phyloP scores from a whole-genome alignment of 1,139 yeast genomes.

The Yamadazyma spencermartinsiae region DNA sequence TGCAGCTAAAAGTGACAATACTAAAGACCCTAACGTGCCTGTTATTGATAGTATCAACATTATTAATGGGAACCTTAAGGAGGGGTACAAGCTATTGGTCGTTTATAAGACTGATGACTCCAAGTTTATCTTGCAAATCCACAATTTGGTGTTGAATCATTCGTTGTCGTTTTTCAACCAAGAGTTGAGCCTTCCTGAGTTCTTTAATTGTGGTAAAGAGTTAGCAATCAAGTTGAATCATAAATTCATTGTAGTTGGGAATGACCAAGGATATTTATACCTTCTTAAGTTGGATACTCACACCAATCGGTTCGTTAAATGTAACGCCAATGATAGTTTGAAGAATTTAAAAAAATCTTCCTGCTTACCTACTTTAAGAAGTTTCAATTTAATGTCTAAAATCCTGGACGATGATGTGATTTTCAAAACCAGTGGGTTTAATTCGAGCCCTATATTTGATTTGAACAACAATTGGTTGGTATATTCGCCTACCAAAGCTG shows the following conservation, averaged over 20 bases:
- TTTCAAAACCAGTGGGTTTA: conserved; percentile 34
- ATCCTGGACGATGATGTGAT: conserved; percentile 23
- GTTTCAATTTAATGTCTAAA: conserved; percentile 14
- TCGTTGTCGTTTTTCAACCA: conserved; percentile 5
- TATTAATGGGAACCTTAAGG: conserved; percentile 8
- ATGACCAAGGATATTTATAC: conserved; percentile 25
- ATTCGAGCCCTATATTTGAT: conserved; percentile 48
- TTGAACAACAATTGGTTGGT: conserved; percentile 52
- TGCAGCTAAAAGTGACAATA: background rate
- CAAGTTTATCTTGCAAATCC: conserved; percentile 3
- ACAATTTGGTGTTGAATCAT: background rate
- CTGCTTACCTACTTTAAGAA: conserved; percentile 25
- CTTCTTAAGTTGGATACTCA: conserved; percentile 15
- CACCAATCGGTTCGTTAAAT: conserved; percentile 12
- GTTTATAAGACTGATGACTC: conserved; percentile 1
- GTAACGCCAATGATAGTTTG: conserved; percentile 23
- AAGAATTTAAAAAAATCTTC: conserved; percentile 25
- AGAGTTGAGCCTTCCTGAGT: conserved; percentile 12
- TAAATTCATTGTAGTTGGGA: conserved; percentile 24
- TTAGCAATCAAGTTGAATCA: conserved; percentile 24
- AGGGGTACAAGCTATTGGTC: conserved; percentile 7
- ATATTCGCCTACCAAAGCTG: conserved; percentile 44
- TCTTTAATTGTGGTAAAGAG: conserved; percentile 9
- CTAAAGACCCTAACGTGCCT: background rate
- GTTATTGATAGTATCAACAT: conserved; percentile 6